Conservation (phyloP, 2,329 filamentous ascomycete species). For the Hypoxylon sp. region DNA sequence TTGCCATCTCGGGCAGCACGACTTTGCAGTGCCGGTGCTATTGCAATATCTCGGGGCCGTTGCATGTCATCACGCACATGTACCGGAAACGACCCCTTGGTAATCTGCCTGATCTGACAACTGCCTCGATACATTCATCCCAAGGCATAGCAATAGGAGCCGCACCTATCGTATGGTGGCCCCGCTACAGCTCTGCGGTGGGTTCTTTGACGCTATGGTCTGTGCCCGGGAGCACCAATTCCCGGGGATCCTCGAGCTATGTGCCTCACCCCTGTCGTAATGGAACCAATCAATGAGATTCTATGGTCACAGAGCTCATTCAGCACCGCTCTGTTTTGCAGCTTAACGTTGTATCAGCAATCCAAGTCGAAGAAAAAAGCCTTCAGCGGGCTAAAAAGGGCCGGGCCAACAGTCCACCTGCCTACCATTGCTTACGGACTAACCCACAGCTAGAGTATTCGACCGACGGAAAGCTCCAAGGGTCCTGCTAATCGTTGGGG, state of each 20-base stretch:
- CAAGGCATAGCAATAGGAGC: conserved; percentile 17
- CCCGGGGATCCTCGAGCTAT: conserved; percentile 19
- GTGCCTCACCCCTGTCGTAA: conserved; percentile 19
- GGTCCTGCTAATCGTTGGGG: conserved; percentile 27
- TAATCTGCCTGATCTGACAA: not conserved
- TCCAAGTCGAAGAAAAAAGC: conserved; percentile 20
- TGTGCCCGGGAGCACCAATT: conserved; percentile 20
- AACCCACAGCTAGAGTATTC: conserved; percentile 13
- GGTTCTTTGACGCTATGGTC: conserved; percentile 25
- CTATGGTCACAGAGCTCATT: conserved; percentile 26
- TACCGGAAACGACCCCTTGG: conserved; percentile 4
- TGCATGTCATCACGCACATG: conserved; percentile 11
- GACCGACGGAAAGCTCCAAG: conserved; percentile 28
- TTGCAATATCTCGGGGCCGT: conserved; percentile 10
- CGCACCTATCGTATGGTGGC: conserved; percentile 14
- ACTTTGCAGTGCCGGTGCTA: no score
- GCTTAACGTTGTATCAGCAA: conserved; percentile 35
- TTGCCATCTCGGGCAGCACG: not conserved
- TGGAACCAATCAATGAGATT: conserved; percentile 31
- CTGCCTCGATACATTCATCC: conserved; percentile 5
- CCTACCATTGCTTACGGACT: conserved; percentile 15
- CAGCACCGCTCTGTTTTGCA: conserved; percentile 34
- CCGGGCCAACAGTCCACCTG: conserved; percentile 30
- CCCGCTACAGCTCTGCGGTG: conserved; percentile 15
- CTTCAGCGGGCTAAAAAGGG: conserved; percentile 36